Evolutionary conservation across 202 grass and related monocot genomes (phyloP).

Genomic region (Panicum hallii): DNA sequence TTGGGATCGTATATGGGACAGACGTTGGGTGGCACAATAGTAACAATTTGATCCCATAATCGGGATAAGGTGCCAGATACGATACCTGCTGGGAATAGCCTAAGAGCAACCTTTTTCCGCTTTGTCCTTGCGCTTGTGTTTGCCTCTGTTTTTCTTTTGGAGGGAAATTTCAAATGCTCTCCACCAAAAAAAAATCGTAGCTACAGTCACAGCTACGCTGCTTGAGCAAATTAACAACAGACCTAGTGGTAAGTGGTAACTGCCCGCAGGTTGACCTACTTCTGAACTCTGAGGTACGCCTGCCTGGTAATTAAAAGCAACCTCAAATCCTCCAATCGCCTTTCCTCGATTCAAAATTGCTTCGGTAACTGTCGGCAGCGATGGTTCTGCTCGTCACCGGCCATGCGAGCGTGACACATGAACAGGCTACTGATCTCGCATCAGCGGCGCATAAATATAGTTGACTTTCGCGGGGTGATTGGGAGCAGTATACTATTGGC

Average conservation of each 20-base stretch:
- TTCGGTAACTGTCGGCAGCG: background rate
- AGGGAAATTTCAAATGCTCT: background rate
- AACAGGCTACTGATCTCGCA: background rate
- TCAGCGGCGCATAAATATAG: background rate
- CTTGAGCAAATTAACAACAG: background rate
- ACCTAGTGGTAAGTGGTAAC: background rate
- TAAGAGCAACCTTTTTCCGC: constrained; percentile 2
- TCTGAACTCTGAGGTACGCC: background rate
- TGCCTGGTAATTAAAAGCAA: background rate
- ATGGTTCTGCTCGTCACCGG: background rate
- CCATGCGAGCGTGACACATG: background rate
- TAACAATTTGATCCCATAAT: too few species aligned
- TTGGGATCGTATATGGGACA: too few species aligned
- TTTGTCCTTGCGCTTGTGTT: background rate
- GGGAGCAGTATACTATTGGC: background rate
- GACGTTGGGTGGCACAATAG: too few species aligned
- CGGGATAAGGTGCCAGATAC: too few species aligned
- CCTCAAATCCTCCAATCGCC: constrained; percentile 16
- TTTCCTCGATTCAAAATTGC: constrained; percentile 1
- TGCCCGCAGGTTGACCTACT: too few species aligned
- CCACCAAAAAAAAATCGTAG: background rate
- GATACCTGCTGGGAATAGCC: too few species aligned
- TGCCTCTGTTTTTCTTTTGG: background rate
- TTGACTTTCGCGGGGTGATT: background rate
- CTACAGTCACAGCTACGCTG: background rate